phyloP scores from a whole-genome alignment of 495 filamentous ascomycete genomes.

The Penicillium parvum region DNA sequence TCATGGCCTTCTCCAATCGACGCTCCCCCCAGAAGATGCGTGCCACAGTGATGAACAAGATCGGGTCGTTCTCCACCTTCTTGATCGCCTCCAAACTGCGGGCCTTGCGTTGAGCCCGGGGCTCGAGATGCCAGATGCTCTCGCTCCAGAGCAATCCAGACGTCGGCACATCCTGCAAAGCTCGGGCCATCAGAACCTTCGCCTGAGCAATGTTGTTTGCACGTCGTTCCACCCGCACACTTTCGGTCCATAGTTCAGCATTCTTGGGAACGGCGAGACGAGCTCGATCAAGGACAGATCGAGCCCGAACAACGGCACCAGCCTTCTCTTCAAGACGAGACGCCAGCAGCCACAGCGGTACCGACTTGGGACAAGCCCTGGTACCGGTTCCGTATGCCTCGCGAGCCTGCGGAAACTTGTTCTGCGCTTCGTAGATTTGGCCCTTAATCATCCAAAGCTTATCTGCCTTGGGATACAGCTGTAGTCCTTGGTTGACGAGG shows the following conservation, averaged over 20 bases:
- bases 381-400: constrained; percentile 90
- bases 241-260: constrained; percentile 83
- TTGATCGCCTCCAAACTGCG: constrained; percentile 90
- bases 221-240: constrained; percentile 86
- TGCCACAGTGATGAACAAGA: constrained; percentile 72
- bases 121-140: constrained; percentile 89
- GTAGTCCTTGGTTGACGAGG: constrained; percentile 79
- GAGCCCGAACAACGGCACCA: constrained; percentile 83
- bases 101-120: constrained; percentile 85
- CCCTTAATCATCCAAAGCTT: constrained; percentile 99
- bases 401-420: constrained; percentile 74
- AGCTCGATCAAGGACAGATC: constrained; percentile 86
- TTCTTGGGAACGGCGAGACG: constrained; percentile 80
- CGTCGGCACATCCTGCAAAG: constrained; percentile 83
- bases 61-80: constrained; percentile 88
- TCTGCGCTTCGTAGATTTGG: constrained; percentile 84
- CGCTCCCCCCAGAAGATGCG: constrained; percentile 76
- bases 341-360: constrained; percentile 85
- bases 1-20: constrained; percentile 82
- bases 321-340: constrained; percentile 80
- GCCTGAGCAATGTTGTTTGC: constrained; percentile 79
- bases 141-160: constrained; percentile 91
- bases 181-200: constrained; percentile 85
- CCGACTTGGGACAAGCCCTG: constrained; percentile 74
- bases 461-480: constrained; percentile 77